Conservation (phyloP, 1,284 basidiomycete species). For the Microbotryum saponariae region DNA sequence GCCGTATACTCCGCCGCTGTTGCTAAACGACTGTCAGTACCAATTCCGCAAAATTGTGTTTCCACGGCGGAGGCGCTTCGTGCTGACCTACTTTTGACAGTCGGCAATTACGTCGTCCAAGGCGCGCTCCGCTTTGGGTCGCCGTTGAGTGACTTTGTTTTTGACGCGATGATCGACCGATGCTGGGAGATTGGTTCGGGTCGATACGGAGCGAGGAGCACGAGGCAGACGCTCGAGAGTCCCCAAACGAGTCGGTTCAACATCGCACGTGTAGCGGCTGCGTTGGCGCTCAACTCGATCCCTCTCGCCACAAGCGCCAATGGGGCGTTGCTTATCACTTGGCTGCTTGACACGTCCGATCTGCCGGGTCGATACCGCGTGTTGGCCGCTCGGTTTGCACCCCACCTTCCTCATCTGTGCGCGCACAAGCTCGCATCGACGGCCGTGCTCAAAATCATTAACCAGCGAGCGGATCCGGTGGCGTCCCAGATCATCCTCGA, state of each 20-base stretch:
- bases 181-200: conserved; percentile 59
- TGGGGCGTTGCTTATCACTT: conserved; percentile 86
- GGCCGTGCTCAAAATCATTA: conserved; percentile 66
- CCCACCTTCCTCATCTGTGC: conserved; percentile 90
- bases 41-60: too few relatives aligned
- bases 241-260: conserved; percentile 75
- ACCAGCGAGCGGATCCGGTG: conserved; percentile 39
- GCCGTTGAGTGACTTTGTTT: conserved; percentile 87
- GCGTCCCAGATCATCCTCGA: conserved; percentile 39
- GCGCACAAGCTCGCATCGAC: conserved; percentile 95
- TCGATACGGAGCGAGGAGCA: conserved; percentile 92
- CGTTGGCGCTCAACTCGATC: conserved; percentile 93
- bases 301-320: conserved; percentile 96
- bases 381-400: conserved; percentile 87
- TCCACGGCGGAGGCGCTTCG: too few relatives aligned
- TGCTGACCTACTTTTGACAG: conserved; percentile 56
- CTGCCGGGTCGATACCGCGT: conserved; percentile 88
- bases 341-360: conserved; percentile 89
- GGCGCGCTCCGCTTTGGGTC: conserved; percentile 85
- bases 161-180: conserved; percentile 95
- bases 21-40: conserved; percentile 49
- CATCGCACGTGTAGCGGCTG: conserved; percentile 83
- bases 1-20: conserved; percentile 84
- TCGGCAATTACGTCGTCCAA: conserved; percentile 97
- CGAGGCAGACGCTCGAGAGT: conserved; percentile 92